Evolutionary conservation across 306 rosid genomes (phyloP).

Genomic region (Mucuna pruriens): DNA sequence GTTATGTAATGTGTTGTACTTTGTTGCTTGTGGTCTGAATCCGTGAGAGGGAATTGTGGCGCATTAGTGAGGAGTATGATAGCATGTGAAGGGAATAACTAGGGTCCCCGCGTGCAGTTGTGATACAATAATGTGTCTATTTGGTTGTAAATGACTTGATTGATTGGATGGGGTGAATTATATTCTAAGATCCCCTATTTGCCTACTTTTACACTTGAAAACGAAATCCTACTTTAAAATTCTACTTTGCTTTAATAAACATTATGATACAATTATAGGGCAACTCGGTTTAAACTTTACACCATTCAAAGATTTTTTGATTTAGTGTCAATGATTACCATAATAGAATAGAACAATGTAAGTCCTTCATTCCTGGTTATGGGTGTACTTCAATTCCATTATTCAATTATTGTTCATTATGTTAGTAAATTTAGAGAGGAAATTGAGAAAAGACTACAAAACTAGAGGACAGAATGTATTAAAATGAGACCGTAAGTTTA

Average conservation of each 20-base stretch:
- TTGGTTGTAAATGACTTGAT: neutral
- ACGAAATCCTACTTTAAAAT: conserved; percentile 19
- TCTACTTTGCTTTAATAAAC: neutral
- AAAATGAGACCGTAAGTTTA: too few relatives aligned
- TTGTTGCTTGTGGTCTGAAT: conserved; percentile 14
- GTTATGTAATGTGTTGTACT: neutral
- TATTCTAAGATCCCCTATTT: neutral
- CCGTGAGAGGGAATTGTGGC: conserved; percentile 18
- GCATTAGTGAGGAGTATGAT: conserved; percentile 18
- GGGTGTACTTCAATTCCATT: conserved; percentile 11
- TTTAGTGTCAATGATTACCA: neutral
- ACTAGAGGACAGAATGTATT: too few relatives aligned
- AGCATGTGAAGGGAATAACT: conserved; percentile 41
- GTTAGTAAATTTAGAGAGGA: too few relatives aligned
- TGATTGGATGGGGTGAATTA: conserved; percentile 14
- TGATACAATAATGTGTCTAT: neutral
- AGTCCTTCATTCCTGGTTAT: neutral
- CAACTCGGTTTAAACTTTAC: conserved; percentile 27
- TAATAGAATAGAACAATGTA: neutral
- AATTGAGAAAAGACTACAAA: too few relatives aligned
- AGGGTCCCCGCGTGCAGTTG: conserved; percentile 31
- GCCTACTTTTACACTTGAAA: conserved; percentile 30
- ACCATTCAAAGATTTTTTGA: neutral
- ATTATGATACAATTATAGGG: conserved; percentile 23
- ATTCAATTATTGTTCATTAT: neutral